A percentile compares a stretch with the other conserved stretches of the same genome.
Evolutionary conservation across 192 early-diverging fungal species (phyloP).

Genomic region (Coemansia sp.): DNA sequence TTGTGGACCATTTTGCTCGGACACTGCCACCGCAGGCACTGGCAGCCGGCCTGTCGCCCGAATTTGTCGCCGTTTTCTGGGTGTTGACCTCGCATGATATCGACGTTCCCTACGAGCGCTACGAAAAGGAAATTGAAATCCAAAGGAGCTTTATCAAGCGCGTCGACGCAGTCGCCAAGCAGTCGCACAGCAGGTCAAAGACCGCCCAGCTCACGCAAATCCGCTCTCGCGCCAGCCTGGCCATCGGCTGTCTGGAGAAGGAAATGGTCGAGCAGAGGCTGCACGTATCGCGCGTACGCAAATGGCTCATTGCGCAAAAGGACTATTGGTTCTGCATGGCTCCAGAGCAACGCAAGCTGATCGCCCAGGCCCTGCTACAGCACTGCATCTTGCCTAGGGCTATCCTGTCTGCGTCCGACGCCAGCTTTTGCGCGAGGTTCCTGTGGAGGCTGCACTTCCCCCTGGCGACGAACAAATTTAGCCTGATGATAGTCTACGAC

Average conservation of each 20-base stretch:
- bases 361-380: conserved; percentile 43
- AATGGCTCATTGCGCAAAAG: conserved; percentile 55
- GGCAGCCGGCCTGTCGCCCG: conserved; percentile 35
- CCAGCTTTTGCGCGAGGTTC: conserved; percentile 53
- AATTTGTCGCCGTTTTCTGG: conserved; percentile 54
- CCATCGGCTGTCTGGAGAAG: conserved; percentile 36
- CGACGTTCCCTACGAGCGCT: conserved; percentile 39
- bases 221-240: conserved; percentile 26
- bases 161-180: conserved; percentile 29
- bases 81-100: conserved; percentile 41
- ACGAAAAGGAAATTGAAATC: conserved; percentile 40
- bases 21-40: conserved; percentile 24
- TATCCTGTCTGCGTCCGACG: conserved; percentile 49
- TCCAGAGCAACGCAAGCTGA: conserved; percentile 35
- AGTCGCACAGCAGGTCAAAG: conserved; percentile 30
- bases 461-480: conserved; percentile 57
- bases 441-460: conserved; percentile 55
- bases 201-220: conserved; percentile 24
- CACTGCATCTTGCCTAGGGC: conserved; percentile 48
- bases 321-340: conserved; percentile 59
- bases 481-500: conserved; percentile 52
- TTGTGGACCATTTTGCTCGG: conserved; percentile 36
- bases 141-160: conserved; percentile 36
- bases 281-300: conserved; percentile 46
- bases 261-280: conserved; percentile 39